A percentile compares a stretch with the other conserved stretches of the same genome.
Evolutionary conservation across 2,329 filamentous ascomycete genomes (phyloP).

Genomic region (Stagonosporopsis rhizophila): DNA sequence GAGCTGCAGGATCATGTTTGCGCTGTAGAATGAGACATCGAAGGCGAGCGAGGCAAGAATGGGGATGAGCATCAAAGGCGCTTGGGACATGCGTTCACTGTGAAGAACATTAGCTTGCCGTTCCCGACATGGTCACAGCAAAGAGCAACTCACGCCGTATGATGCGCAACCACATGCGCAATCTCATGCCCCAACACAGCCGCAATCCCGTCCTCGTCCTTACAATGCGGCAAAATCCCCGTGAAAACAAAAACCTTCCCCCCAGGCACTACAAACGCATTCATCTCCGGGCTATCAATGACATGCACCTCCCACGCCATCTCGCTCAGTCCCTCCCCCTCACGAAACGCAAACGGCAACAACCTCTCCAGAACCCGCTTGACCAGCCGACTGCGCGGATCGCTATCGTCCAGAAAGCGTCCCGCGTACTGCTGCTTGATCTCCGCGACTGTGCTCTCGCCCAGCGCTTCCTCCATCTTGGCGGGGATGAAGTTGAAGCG

Average conservation of each 20-base stretch:
- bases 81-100: slow-evolving; percentile 65
- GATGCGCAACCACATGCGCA: slow-evolving; percentile 67
- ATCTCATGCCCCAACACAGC: slow-evolving; percentile 82
- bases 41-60: slow-evolving; percentile 48
- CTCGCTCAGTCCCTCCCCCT: slow-evolving; percentile 53
- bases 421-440: slow-evolving; percentile 64
- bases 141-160: slow-evolving; percentile 37
- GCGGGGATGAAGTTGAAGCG: slow-evolving; percentile 75
- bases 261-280: slow-evolving; percentile 79
- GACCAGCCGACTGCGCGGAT: slow-evolving; percentile 65
- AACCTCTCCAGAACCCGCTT: slow-evolving; percentile 70
- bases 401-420: slow-evolving; percentile 65
- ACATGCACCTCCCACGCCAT: slow-evolving; percentile 73
- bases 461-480: slow-evolving; percentile 61
- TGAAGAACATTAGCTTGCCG: not conserved
- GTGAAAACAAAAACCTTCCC: slow-evolving; percentile 83
- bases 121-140: too few species aligned
- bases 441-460: slow-evolving; percentile 62
- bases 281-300: slow-evolving; percentile 72
- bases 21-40: slow-evolving; percentile 51
- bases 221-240: slow-evolving; percentile 72
- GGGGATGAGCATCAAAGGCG: slow-evolving; percentile 49
- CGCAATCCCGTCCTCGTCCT: slow-evolving; percentile 72
- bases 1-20: slow-evolving; percentile 62
- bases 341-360: slow-evolving; percentile 67